phyloP scores from a whole-genome alignment of 768 basidiomycete species.

The Panaeolus cyanescens region DNA sequence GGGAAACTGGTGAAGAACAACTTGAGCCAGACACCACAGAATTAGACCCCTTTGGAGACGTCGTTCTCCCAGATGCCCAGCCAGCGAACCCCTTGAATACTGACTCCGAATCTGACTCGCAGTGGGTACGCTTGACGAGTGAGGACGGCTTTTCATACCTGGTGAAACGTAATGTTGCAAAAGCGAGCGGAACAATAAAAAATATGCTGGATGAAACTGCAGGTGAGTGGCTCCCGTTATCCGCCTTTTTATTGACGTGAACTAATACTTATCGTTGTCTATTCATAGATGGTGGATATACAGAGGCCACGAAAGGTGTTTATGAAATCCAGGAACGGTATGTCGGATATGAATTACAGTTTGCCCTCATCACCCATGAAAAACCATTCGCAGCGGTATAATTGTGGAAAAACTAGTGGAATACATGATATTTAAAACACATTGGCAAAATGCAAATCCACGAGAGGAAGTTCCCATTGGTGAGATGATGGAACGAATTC shows the following conservation, averaged over 20 bases:
- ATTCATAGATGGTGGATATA: slow-evolving; percentile 66
- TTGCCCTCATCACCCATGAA: background rate
- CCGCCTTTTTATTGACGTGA: background rate
- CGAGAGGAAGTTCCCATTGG: slow-evolving; percentile 78
- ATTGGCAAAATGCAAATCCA: slow-evolving; percentile 68
- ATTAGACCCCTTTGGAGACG: background rate
- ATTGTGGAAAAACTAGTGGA: slow-evolving; percentile 89
- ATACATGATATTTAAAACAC: slow-evolving; percentile 83
- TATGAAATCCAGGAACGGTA: slow-evolving; percentile 76
- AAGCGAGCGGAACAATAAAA: slow-evolving; percentile 78
- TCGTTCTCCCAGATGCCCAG: background rate
- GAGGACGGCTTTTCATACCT: slow-evolving; percentile 83
- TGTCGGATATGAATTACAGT: slow-evolving; percentile 12
- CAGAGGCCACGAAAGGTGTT: slow-evolving; percentile 71
- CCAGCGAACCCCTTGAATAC: background rate
- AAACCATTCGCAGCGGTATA: slow-evolving; percentile 43
- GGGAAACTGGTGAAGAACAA: too few relatives aligned
- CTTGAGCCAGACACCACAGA: background rate
- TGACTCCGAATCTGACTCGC: slow-evolving; percentile 17
- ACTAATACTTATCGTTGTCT: slow-evolving; percentile 1
- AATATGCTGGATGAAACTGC: slow-evolving; percentile 71
- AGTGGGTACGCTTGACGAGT: slow-evolving; percentile 79
- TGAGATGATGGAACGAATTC: slow-evolving; percentile 82
- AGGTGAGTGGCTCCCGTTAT: slow-evolving; percentile 49
- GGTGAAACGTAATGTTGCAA: slow-evolving; percentile 72